phyloP scores from a whole-genome alignment of 441 rosid species.

The Croton laevigatus region DNA sequence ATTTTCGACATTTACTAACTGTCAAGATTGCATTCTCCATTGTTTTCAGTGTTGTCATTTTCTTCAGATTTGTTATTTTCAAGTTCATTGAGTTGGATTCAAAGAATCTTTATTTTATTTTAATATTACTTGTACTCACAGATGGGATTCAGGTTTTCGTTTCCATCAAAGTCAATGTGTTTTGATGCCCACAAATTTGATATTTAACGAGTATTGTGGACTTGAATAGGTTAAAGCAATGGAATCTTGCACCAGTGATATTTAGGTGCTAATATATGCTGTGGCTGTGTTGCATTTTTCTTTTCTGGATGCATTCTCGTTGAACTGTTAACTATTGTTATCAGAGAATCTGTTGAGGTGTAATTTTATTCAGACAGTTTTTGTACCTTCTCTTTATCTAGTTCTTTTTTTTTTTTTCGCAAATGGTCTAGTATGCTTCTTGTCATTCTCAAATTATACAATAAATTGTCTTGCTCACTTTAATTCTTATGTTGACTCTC shows the following conservation, averaged over 20 bases:
- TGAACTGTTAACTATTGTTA: slow-evolving; percentile 3
- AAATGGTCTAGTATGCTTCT: neutral
- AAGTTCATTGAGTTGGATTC: neutral
- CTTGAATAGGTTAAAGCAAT: neutral
- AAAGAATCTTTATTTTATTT: neutral
- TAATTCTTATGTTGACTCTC: neutral
- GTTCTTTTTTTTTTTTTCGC: neutral
- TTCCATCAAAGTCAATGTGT: neutral
- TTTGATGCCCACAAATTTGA: neutral
- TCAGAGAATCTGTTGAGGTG: neutral
- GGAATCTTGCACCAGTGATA: neutral
- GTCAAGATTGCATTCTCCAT: neutral
- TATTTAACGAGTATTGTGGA: neutral
- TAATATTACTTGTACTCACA: neutral
- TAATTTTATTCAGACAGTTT: neutral
- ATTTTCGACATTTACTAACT: neutral
- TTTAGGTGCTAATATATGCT: neutral
- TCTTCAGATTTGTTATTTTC: neutral
- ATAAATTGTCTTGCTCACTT: neutral
- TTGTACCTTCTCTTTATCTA: neutral
- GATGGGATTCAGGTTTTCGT: neutral
- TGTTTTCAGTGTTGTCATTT: neutral
- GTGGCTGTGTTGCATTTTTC: neutral
- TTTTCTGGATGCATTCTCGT: neutral
- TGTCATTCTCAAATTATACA: slow-evolving; percentile 1